Evolutionary conservation across 805 yeast species (phyloP).

Genomic region (Yamadazyma sp.): DNA sequence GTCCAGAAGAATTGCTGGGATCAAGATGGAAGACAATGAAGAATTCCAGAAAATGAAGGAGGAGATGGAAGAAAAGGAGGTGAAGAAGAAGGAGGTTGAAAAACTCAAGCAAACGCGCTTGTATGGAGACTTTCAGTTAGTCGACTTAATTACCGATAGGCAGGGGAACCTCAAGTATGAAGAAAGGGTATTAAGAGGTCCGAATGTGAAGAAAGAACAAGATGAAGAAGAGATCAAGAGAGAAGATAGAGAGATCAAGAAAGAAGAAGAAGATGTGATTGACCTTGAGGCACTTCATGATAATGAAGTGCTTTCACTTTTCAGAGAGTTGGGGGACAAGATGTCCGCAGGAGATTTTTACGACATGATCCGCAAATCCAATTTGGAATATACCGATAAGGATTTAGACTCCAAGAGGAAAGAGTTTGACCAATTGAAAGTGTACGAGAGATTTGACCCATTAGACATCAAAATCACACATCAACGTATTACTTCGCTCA

Average conservation of each 20-base stretch:
- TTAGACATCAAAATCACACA: constrained; percentile 68
- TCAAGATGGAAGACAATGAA: constrained; percentile 53
- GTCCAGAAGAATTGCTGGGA: constrained; percentile 78
- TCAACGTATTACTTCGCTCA: constrained; percentile 70
- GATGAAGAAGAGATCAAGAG: constrained; percentile 13
- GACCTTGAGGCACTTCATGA: constrained; percentile 17
- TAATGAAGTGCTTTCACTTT: constrained; percentile 32
- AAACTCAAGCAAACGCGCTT: constrained; percentile 57
- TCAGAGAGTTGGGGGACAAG: constrained; percentile 44
- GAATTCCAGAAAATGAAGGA: constrained; percentile 36
- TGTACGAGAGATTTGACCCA: constrained; percentile 62
- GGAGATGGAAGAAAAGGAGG: constrained; percentile 33
- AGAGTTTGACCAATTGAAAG: constrained; percentile 49
- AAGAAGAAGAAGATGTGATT: constrained; percentile 4
- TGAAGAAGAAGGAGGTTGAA: constrained; percentile 42
- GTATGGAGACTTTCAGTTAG: constrained; percentile 61
- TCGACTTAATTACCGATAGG: constrained; percentile 53
- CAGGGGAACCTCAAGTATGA: constrained; percentile 35
- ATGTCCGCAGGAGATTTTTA: constrained; percentile 74
- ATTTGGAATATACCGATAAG: constrained; percentile 29
- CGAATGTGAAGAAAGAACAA: constrained; percentile 8
- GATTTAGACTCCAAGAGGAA: constrained; percentile 50
- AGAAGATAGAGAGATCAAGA: constrained; percentile 3
- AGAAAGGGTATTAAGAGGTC: constrained; percentile 23
- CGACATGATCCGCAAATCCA: constrained; percentile 43